Conservation (phyloP, 2,329 filamentous ascomycete genomes). For the Nannizzia gypsea region DNA sequence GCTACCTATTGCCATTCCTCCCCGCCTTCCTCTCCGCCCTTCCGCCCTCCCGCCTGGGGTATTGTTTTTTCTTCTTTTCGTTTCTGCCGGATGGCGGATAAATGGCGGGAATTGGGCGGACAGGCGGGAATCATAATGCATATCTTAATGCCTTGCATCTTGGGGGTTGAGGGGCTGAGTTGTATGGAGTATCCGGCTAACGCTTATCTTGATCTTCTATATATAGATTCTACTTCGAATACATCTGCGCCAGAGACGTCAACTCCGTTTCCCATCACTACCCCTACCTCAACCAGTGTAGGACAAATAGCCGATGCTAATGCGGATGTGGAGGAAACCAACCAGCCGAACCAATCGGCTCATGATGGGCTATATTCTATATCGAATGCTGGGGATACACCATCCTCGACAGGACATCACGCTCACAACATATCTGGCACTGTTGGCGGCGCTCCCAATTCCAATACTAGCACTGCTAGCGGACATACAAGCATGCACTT, state of each 20-base stretch:
- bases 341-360: conserved; percentile 2
- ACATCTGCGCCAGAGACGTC: conserved; percentile 5
- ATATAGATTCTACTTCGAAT: not conserved
- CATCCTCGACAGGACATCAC: conserved; percentile 1
- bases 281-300: not conserved
- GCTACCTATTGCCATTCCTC: not conserved
- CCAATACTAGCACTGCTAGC: not conserved
- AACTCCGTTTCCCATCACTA: conserved; percentile 4
- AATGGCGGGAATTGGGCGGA: not conserved
- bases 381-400: conserved; percentile 7
- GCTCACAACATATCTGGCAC: not conserved
- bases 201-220: not conserved
- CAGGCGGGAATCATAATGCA: not conserved
- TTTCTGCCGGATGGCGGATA: conserved; percentile 2
- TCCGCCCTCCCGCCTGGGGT: not conserved
- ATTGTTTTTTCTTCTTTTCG: not conserved
- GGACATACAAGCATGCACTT: conserved; percentile 7
- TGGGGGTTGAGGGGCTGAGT: not conserved
- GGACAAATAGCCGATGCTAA: conserved; percentile 12
- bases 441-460: not conserved
- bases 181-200: not conserved
- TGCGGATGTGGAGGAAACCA: not conserved
- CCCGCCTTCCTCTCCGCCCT: not conserved
- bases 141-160: not conserved
- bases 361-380: conserved; percentile 3